phyloP scores from a whole-genome alignment of 768 basidiomycete genomes.

The Boletus fagicola region DNA sequence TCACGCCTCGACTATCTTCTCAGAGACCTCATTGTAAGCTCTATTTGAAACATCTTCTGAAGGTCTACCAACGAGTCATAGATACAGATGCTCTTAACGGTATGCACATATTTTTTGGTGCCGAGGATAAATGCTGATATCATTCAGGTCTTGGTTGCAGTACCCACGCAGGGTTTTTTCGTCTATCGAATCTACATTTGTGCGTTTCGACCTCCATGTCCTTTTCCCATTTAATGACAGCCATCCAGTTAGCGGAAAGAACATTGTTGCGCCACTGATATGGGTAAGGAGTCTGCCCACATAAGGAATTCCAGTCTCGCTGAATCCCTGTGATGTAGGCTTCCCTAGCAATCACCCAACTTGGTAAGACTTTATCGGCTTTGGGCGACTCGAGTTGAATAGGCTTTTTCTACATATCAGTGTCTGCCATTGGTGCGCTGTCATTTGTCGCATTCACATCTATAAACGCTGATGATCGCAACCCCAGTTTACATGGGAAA shows the following conservation, averaged over 20 bases:
- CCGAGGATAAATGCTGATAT: not conserved
- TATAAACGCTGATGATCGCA: not conserved
- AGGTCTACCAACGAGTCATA: not conserved
- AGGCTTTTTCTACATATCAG: not conserved
- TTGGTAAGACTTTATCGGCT: conserved; percentile 4
- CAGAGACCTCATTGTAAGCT: conserved; percentile 12
- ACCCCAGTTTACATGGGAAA: conserved; percentile 2
- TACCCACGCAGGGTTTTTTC: conserved; percentile 11
- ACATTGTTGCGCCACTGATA: conserved; percentile 2
- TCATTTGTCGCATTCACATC: not conserved
- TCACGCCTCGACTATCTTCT: not conserved
- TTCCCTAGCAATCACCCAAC: not conserved
- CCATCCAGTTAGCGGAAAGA: conserved; percentile 7
- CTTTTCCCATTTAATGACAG: not conserved
- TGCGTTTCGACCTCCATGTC: not conserved
- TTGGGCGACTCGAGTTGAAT: not conserved
- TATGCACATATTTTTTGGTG: not conserved
- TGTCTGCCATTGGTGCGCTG: not conserved
- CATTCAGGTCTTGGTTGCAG: conserved; percentile 1
- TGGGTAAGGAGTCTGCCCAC: conserved; percentile 6
- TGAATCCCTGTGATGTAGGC: not conserved
- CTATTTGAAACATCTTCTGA: not conserved
- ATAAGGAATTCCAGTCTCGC: not conserved
- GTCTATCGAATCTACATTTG: conserved; percentile 13
- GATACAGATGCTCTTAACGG: conserved; percentile 9